Evolutionary conservation across 1,139 yeast species (phyloP), one percentile per base, ranked within the genome.

Genomic region (Kluyveromyces sp.): DNA sequence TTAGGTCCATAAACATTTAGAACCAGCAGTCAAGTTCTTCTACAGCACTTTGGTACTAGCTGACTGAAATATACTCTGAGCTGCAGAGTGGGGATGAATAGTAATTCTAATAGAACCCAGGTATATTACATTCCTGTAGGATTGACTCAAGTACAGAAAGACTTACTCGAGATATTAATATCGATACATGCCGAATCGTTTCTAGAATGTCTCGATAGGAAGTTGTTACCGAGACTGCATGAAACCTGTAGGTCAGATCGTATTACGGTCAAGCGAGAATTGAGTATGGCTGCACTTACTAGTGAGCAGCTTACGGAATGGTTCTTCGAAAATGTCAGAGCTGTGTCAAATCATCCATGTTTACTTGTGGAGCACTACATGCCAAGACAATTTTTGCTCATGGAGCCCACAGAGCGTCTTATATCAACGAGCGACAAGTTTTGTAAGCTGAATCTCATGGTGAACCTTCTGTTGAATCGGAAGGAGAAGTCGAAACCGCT

Each of bases 301-400:
- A 55, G 59, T 29, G 49, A 52, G 7, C 66, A 67, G 30, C 52
- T 71, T 56, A 58, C 64, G 25, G 63, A 64, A 19, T 52, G 79
- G 35, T 65, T 83, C 22, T 69, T 71, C 42, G 72, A 74, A 9
- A 80, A 77, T 53, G 58, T 80, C 8, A 58, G 68, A 28, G 69
- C 73, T 16, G 66, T 80, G 0, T 68, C 73, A 2, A 77, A 74
- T 53, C 88, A 83, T 58, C 87, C 89, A 1, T 77, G 82, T 33
- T 64, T 83, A 36, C 58, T 83, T 33, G 88, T 83, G 29, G 85
- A 82, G 54, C 92, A 83, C 58, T 83, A 78, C 53, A 78, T 83
- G 57, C 87, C 92, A 11, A 76, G 79, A 49, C 79, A 80, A 46
- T 65, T 83, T 46, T 58, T 83, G 16, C 63, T 81, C 33, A 74